Evolutionary conservation across 1,284 basidiomycete species (phyloP).

Genomic region (Malassezia sympodialis): DNA sequence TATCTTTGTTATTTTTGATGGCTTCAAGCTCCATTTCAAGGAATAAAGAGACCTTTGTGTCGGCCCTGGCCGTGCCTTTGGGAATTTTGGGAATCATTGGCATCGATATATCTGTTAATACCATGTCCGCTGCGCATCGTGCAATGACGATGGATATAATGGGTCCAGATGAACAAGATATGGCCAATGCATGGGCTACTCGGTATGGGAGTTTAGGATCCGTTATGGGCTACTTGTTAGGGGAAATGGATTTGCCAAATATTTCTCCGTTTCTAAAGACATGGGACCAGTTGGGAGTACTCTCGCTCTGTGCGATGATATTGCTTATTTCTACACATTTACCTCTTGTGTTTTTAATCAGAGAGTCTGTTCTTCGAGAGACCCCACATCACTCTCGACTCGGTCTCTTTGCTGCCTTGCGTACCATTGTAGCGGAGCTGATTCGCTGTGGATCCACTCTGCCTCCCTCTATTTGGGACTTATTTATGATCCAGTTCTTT

Average conservation of each 20-base stretch:
- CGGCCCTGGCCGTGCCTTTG: conserved; percentile 59
- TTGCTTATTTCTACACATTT: conserved; percentile 31
- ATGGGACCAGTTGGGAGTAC: conserved; percentile 25
- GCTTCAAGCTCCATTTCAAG: conserved; percentile 51
- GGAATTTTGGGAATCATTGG: conserved; percentile 76
- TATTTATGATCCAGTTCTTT: conserved; percentile 39
- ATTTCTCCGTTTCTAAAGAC: conserved; percentile 19
- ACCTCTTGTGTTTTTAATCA: conserved; percentile 19
- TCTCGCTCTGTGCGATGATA: conserved; percentile 24
- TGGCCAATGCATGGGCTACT: conserved; percentile 89
- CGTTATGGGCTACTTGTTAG: conserved; percentile 39
- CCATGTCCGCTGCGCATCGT: conserved; percentile 69
- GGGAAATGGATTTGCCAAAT: conserved; percentile 32
- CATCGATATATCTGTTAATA: conserved; percentile 84
- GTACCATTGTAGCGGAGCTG: conserved; percentile 16
- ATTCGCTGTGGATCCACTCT: conserved; percentile 19
- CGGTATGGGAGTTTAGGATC: conserved; percentile 55
- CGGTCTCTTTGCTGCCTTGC: background rate
- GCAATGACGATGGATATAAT: conserved; percentile 62
- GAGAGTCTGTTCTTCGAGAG: conserved; percentile 23
- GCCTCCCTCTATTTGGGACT: conserved; percentile 26
- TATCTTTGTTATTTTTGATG: background rate
- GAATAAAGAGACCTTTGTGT: background rate
- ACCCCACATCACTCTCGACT: background rate
- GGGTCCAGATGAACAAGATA: conserved; percentile 61